Evolutionary conservation across 1,284 basidiomycete species (phyloP).

Genomic region (Ganoderma resinaceum): DNA sequence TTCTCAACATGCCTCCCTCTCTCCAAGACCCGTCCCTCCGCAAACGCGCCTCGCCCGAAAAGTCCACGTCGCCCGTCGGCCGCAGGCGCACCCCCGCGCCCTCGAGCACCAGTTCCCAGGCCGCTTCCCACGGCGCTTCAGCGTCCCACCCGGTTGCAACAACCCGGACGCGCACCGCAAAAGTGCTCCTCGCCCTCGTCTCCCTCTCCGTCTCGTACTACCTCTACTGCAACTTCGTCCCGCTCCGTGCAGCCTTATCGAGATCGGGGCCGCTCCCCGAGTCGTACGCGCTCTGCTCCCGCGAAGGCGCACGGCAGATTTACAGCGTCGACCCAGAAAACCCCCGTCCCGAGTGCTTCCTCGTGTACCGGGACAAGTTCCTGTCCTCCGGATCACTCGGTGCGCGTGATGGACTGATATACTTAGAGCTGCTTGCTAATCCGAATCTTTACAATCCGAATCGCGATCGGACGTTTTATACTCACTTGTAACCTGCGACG

Average conservation of each 20-base stretch:
- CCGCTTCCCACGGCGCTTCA: slow-evolving; percentile 9
- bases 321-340: slow-evolving; percentile 66
- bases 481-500: not conserved
- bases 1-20: slow-evolving; percentile 28
- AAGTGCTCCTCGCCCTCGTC: slow-evolving; percentile 20
- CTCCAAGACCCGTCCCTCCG: slow-evolving; percentile 30
- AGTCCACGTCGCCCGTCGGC: slow-evolving; percentile 3
- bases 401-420: slow-evolving; percentile 41
- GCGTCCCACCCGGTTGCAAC: not conserved
- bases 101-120: not conserved
- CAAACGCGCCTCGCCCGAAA: slow-evolving; percentile 31
- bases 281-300: slow-evolving; percentile 67
- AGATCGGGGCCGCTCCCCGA: slow-evolving; percentile 17
- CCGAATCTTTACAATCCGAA: not conserved
- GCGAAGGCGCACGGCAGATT: slow-evolving; percentile 49
- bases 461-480: not conserved
- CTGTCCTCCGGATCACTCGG: slow-evolving; percentile 62
- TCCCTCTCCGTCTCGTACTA: slow-evolving; percentile 25
- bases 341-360: slow-evolving; percentile 62
- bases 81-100: not conserved
- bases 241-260: too few species aligned
- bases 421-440: not conserved
- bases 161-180: not conserved
- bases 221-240: slow-evolving; percentile 15
- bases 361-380: slow-evolving; percentile 57